These are phyloP conservation scores for Lachancea lanzarotensis DNA, from an alignment of 805 yeast species.

Conservation along the genomic window DNA sequence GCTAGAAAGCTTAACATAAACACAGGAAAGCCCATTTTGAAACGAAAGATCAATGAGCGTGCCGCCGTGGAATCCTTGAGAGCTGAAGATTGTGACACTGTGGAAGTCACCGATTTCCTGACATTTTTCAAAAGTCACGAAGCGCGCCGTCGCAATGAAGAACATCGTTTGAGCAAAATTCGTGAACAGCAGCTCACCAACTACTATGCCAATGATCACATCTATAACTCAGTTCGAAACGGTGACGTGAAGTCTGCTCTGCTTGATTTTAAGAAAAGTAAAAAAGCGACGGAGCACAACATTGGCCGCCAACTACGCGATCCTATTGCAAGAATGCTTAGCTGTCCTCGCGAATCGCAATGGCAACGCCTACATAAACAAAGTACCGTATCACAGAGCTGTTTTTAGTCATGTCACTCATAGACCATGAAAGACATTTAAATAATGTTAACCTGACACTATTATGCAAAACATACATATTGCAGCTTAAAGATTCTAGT, in stretches of 20 bases:
- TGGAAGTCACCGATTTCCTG: slow-evolving; percentile 34
- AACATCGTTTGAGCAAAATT: slow-evolving; percentile 28
- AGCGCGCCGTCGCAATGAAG: slow-evolving; percentile 30
- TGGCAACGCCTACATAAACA: slow-evolving; percentile 1
- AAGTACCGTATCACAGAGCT: neutral
- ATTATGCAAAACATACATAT: no score
- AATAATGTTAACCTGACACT: neutral
- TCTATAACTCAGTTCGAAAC: slow-evolving; percentile 6
- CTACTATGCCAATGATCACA: slow-evolving; percentile 26
- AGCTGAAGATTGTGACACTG: slow-evolving; percentile 36
- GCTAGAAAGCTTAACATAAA: neutral
- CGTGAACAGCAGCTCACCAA: slow-evolving; percentile 36
- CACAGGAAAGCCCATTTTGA: slow-evolving; percentile 33
- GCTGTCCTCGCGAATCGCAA: neutral
- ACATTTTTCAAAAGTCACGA: slow-evolving; percentile 34
- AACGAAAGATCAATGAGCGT: slow-evolving; percentile 31
- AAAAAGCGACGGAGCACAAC: slow-evolving; percentile 17
- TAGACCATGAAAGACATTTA: neutral
- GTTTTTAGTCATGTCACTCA: neutral
- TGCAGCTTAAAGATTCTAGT: no score
- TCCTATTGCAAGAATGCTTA: neutral
- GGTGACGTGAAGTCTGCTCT: slow-evolving; percentile 14
- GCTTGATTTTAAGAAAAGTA: slow-evolving; percentile 16
- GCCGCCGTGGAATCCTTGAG: slow-evolving; percentile 33
- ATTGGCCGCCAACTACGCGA: slow-evolving; percentile 11